Evolutionary conservation across 139 green algal genomes (phyloP), one percentile per base, ranked within the genome.

Genomic region (Eudorina sp.): DNA sequence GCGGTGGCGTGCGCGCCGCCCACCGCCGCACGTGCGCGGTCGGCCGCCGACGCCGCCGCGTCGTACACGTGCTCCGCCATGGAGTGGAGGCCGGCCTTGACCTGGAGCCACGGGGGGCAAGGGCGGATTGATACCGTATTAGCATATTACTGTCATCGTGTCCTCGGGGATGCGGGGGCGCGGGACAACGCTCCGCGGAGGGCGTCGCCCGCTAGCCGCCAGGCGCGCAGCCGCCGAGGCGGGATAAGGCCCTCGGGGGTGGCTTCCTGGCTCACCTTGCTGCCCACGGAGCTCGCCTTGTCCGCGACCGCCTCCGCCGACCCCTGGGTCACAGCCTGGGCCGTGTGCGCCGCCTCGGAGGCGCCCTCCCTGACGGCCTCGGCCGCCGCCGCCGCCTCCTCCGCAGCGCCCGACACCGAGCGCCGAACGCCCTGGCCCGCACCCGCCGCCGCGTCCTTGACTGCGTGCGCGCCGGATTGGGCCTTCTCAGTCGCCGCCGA

Each of bases 261-360:
- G n/a, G n/a, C n/a, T n/a, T n/a, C 58, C 58, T 21, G 3, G 4
- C 72, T 41, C 43, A 84, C 77, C 53, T 72, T 84, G 2, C 27
- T 38, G 2, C 8, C 16, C 0, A 84, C 8, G 7, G 16, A 36
- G 3, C 29, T 16, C 2, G 77, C 53, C 23, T 18, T 53, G 40
- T 72, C 77, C 21, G 53, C 77, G 7, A n/a, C 36, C 19, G 53
- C 53, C 77, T 84, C 77, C 36, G 53, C 77, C 53, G 77, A 55
- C 48, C 53, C 77, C 25, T 62, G 53, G 34, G 53, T 68, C 77
- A 46, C n/a, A 25, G 48, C 75, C 75, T 83, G 13, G 0, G 31
- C 46, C 27, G 45, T 45, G 74, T 62, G 45, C 74, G 36, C n/a
- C 48, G 43, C 74, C 16, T 82, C 43, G 1, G 6, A 27, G 19